phyloP scores from a whole-genome alignment of 768 basidiomycete species.

The Phanerochaete carnosa region DNA sequence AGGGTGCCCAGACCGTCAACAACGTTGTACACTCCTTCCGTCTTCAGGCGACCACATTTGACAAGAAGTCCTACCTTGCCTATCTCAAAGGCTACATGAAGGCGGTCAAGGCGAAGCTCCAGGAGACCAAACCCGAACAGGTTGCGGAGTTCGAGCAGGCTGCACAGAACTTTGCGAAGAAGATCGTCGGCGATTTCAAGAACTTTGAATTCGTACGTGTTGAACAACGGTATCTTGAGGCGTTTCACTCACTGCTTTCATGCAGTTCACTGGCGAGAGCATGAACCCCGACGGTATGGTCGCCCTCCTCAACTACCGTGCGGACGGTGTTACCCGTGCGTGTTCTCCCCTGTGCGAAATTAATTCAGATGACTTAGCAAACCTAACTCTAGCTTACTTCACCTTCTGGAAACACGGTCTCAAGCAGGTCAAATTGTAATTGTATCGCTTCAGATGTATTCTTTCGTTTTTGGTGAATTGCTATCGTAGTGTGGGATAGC shows the following conservation, averaged over 20 bases:
- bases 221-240: not conserved
- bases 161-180: constrained; percentile 79
- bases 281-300: constrained; percentile 94
- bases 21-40: constrained; percentile 92
- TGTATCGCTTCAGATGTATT: constrained; percentile 1
- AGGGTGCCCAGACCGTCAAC: constrained; percentile 76
- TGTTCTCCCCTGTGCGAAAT: constrained; percentile 12
- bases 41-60: constrained; percentile 74
- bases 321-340: constrained; percentile 81
- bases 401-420: constrained; percentile 97
- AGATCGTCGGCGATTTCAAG: constrained; percentile 85
- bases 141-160: constrained; percentile 80
- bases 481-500: constrained; percentile 6
- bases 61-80: constrained; percentile 83
- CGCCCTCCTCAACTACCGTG: constrained; percentile 91
- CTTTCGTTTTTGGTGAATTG: constrained; percentile 6
- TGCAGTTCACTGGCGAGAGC: constrained; percentile 64
- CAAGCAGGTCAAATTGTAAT: constrained; percentile 71
- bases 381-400: constrained; percentile 62
- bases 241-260: not conserved
- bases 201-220: constrained; percentile 86
- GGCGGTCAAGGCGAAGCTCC: constrained; percentile 67
- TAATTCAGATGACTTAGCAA: not conserved
- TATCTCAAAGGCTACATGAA: constrained; percentile 98
- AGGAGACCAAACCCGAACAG: constrained; percentile 49